Conservation (phyloP, 257 asterid species). For the Solanum etuberosum region DNA sequence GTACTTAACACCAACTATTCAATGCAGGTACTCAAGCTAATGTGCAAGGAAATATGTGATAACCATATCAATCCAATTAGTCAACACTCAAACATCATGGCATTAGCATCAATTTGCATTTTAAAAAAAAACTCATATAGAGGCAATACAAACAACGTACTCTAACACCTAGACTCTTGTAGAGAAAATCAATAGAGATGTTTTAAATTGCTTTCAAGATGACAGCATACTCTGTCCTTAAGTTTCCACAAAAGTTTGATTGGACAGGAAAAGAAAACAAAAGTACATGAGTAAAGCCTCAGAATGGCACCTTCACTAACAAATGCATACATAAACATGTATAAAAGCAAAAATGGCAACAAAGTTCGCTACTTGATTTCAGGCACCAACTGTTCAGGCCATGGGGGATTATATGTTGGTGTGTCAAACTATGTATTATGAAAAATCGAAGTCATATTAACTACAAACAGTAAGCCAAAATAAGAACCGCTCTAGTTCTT, state of each 20-base stretch:
- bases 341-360: neutral
- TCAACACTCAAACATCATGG: neutral
- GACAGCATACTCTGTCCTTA: neutral
- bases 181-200: neutral
- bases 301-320: neutral
- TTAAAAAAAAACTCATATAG: neutral
- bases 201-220: neutral
- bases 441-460: neutral
- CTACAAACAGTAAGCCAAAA: neutral
- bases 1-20: neutral
- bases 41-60: neutral
- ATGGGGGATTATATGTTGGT: neutral
- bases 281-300: neutral
- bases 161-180: neutral
- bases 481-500: neutral
- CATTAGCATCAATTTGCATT: neutral
- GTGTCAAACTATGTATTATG: neutral
- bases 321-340: neutral
- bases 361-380: neutral
- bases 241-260: neutral
- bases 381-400: neutral
- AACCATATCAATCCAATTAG: neutral
- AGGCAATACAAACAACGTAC: neutral
- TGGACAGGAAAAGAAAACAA: neutral
- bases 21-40: neutral